phyloP scores from a whole-genome alignment of 805 yeast species.

The Metschnikowia anglica region DNA sequence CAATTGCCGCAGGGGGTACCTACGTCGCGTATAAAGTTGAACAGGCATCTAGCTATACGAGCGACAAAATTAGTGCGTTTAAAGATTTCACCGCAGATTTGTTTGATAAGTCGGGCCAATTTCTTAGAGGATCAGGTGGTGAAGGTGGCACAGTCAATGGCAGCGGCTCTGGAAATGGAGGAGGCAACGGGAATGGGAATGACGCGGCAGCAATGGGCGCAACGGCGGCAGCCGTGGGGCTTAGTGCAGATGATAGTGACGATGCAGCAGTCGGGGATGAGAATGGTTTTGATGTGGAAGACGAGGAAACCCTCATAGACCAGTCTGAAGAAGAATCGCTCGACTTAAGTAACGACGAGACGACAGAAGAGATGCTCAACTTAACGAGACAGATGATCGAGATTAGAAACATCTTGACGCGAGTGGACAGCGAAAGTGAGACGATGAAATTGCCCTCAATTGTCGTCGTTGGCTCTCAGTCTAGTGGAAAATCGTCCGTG shows the following conservation, averaged over 20 bases:
- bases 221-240: constrained; percentile 56
- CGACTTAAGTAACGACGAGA: constrained; percentile 48
- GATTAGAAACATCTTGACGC: constrained; percentile 74
- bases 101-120: constrained; percentile 48
- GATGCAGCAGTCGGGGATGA: constrained; percentile 29
- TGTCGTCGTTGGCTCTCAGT: constrained; percentile 96
- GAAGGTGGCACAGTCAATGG: constrained; percentile 23
- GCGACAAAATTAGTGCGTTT: constrained; percentile 60
- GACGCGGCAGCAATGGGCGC: constrained; percentile 45
- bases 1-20: constrained; percentile 91
- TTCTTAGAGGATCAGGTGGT: constrained; percentile 32
- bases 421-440: constrained; percentile 66
- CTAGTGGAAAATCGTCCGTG: constrained; percentile 96
- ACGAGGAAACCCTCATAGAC: constrained; percentile 46
- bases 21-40: constrained; percentile 90
- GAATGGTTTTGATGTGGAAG: constrained; percentile 49
- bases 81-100: constrained; percentile 61
- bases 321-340: constrained; percentile 38
- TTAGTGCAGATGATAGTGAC: constrained; percentile 35
- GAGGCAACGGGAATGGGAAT: constrained; percentile 31
- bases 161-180: constrained; percentile 26
- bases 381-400: constrained; percentile 97
- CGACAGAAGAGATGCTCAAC: constrained; percentile 80
- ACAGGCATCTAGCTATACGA: constrained; percentile 73
- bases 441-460: constrained; percentile 86